Base-by-base conservation (phyloP, 2,329 filamentous ascomycete genomes). In the Pestalotiopsis sp. region DNA sequence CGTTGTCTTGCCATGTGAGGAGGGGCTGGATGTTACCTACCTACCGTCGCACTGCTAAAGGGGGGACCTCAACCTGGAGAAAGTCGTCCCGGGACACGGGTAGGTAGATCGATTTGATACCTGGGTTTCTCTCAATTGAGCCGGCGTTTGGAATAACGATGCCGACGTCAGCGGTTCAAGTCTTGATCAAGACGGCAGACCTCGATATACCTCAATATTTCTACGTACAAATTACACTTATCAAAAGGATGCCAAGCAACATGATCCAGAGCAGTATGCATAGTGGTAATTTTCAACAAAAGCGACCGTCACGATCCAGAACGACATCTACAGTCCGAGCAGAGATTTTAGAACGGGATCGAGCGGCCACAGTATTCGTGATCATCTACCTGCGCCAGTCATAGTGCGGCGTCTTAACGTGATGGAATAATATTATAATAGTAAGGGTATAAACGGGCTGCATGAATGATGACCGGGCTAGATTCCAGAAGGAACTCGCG, bases 381-480 rank as follows among this genome's bases (percentile, higher is more conserved):
- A 52, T 52, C 45, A 17, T 52, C 45, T 23, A 20, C 45, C 20
- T 52, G 45, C 17, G 45, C 20, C 31, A n/a, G 45, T 20, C 20
- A 52, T 52, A 52, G 45, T 52, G 45, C 45, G n/a, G 45, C 45
- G 20, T 52, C 45, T n/a, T 52, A 52, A 59, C 45, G 20, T 59
- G 23, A 23, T 59, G 39, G 20, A 17, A 23, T n/a, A n/a, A 39
- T n/a, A 17, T 39, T 23, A 23, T n/a, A n/a, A 39, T n/a, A 17
- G 61, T 23, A 52, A 23, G 23, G 39, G 39, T 17, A 12, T 23
- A 31, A 13, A 64, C 17, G 31, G 49, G 25, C 23, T 49, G 63
- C 63, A 66, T 66, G 63, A 66, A 66, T 66, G 63, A 57, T 56
- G 45, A 23, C 13, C 63, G 63, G 63, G 41, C 63, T 49, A 38